phyloP scores from a whole-genome alignment of 192 early-diverging fungal genomes.

The Chytriomyces sp. region DNA sequence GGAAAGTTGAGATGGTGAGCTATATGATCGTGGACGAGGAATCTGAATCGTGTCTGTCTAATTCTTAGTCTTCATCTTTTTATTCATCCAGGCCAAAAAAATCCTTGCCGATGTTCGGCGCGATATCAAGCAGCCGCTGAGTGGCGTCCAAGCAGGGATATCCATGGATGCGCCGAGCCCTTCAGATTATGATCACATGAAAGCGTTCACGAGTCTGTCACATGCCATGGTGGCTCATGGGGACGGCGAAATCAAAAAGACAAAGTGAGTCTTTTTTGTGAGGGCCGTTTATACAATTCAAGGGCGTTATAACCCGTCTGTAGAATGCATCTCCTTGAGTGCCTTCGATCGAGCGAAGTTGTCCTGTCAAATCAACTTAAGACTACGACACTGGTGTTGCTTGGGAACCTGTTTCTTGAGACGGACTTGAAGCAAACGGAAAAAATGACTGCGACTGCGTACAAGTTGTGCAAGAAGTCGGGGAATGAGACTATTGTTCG shows the following conservation, averaged over 20 bases:
- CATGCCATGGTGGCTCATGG: slow-evolving; percentile 1
- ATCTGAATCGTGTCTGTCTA: no score
- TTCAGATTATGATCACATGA: slow-evolving; percentile 13
- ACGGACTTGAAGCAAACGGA: slow-evolving; percentile 19
- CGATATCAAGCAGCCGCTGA: slow-evolving; percentile 4
- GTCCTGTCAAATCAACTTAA: slow-evolving; percentile 16
- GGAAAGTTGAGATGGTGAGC: slow-evolving; percentile 7
- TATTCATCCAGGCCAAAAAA: slow-evolving; percentile 7
- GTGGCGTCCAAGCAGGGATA: no score
- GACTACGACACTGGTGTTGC: slow-evolving; percentile 5
- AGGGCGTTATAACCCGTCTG: no score
- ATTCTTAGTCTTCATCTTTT: no score
- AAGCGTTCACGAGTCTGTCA: slow-evolving; percentile 13
- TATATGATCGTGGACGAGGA: no score
- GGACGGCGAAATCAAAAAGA: slow-evolving; percentile 22
- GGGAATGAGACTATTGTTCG: slow-evolving; percentile 7
- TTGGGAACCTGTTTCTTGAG: slow-evolving; percentile 28
- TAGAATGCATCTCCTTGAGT: slow-evolving; percentile 25
- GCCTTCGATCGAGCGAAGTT: not conserved
- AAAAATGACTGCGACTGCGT: slow-evolving; percentile 22
- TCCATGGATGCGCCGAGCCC: no score
- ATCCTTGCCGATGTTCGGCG: slow-evolving; percentile 12
- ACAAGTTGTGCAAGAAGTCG: slow-evolving; percentile 22
- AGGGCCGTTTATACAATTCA: no score
- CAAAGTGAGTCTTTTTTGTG: slow-evolving; percentile 10